These are phyloP conservation scores for Rauvolfia tetraphylla DNA, from an alignment of 257 asterid species.

Conservation along the genomic window DNA sequence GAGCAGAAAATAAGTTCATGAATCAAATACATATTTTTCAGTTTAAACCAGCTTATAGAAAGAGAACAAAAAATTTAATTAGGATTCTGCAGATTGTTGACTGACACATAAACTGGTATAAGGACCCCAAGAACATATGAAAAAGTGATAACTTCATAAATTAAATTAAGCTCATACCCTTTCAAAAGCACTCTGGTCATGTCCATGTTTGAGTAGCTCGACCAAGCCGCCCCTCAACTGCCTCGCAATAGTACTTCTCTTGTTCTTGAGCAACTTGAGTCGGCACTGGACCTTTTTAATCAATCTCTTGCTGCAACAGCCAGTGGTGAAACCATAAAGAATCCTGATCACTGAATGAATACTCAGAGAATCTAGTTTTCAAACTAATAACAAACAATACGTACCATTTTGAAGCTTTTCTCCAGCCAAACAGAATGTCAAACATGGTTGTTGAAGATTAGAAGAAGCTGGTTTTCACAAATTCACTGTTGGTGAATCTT, in stretches of 20 bases:
- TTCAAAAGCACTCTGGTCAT: conserved; percentile 41
- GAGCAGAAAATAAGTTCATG: background rate
- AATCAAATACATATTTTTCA: background rate
- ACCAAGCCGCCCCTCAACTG: conserved; percentile 56
- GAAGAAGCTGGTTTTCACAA: conserved; percentile 9
- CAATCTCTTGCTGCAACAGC: conserved; percentile 52
- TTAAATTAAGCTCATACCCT: conserved; percentile 36
- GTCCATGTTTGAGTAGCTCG: conserved; percentile 63
- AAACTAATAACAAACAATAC: background rate
- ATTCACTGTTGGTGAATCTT: too few relatives aligned
- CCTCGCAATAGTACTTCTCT: conserved; percentile 51
- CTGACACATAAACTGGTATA: background rate
- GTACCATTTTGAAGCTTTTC: conserved; percentile 87
- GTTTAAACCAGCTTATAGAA: background rate
- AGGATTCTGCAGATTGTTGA: background rate
- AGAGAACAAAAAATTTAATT: background rate
- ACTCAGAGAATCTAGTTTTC: background rate
- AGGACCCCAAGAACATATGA: background rate
- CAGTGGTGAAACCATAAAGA: background rate
- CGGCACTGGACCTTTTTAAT: conserved; percentile 59
- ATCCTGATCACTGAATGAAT: background rate
- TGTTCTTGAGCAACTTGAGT: conserved; percentile 59
- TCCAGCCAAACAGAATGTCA: conserved; percentile 70
- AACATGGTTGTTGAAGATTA: conserved; percentile 36
- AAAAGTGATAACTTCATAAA: background rate